phyloP scores from a whole-genome alignment of 1,139 yeast species.

The Dujonia santamariae region DNA sequence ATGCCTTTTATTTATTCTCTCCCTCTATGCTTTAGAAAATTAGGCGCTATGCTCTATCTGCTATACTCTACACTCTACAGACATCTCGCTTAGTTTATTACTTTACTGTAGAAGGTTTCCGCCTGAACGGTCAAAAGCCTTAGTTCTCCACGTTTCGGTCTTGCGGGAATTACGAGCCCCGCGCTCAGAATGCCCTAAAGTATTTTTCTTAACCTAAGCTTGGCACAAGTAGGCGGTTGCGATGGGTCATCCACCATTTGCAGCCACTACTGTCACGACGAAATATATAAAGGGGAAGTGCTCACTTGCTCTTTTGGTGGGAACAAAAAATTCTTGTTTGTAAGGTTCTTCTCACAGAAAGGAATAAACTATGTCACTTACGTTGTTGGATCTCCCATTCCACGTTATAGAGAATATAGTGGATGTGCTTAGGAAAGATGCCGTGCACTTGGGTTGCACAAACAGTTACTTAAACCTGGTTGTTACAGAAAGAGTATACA shows the following conservation, averaged over 20 bases:
- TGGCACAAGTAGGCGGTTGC: too few relatives aligned
- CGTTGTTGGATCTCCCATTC: conserved; percentile 8
- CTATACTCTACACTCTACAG: too few relatives aligned
- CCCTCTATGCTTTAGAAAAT: too few relatives aligned
- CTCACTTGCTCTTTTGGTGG: too few relatives aligned
- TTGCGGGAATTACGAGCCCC: conserved; percentile 3
- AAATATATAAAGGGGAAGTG: too few relatives aligned
- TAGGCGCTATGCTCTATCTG: too few relatives aligned
- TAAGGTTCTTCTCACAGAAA: not conserved
- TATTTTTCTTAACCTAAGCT: conserved; percentile 4
- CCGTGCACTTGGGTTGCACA: conserved; percentile 13
- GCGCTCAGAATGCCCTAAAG: not conserved
- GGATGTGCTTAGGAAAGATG: conserved; percentile 13
- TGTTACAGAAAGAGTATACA: conserved; percentile 17
- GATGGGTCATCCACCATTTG: conserved; percentile 1
- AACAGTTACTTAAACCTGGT: conserved; percentile 13
- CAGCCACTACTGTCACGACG: too few relatives aligned
- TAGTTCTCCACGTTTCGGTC: conserved; percentile 4
- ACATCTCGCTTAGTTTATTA: too few relatives aligned
- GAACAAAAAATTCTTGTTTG: not conserved
- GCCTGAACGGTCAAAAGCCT: too few relatives aligned
- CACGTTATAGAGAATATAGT: conserved; percentile 10
- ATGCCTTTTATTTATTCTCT: too few relatives aligned
- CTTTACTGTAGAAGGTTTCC: too few relatives aligned
- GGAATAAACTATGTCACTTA: not conserved